Percentiles rank a stretch among this genome's conserved stretches.
These are phyloP conservation scores for Deakozyma indianensis DNA, from an alignment of 805 yeast species.

Conservation along the genomic window DNA sequence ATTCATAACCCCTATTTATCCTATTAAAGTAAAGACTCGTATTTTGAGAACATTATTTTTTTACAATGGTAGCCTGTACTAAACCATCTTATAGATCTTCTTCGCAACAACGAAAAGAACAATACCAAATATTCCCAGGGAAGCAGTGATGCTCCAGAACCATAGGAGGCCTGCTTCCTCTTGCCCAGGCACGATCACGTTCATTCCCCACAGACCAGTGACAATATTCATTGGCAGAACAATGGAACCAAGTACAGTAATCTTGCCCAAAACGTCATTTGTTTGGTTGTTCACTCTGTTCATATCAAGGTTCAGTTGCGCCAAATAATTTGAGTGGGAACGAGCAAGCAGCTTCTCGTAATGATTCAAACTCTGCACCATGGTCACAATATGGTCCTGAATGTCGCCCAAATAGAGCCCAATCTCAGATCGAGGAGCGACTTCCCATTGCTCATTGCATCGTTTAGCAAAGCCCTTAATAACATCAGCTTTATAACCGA, in stretches of 20 bases:
- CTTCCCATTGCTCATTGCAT: conserved; percentile 73
- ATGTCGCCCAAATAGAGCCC: conserved; percentile 94
- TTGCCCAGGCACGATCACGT: conserved; percentile 93
- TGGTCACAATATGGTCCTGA: conserved; percentile 93
- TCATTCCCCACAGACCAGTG: conserved; percentile 99
- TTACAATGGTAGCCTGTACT: too few relatives aligned
- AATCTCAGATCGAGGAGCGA: conserved; percentile 70
- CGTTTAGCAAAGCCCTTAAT: conserved; percentile 89
- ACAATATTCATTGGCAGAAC: conserved; percentile 90
- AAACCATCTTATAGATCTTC: neutral
- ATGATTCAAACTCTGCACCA: conserved; percentile 91
- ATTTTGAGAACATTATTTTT: too few relatives aligned
- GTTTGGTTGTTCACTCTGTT: conserved; percentile 92
- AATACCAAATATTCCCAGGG: conserved; percentile 19
- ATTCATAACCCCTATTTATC: neutral
- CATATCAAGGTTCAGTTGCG: conserved; percentile 96
- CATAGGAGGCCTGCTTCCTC: conserved; percentile 42
- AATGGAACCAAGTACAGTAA: conserved; percentile 86
- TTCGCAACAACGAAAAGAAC: conserved; percentile 10
- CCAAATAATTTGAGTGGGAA: conserved; percentile 90
- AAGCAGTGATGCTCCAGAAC: conserved; percentile 34
- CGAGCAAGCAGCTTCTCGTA: conserved; percentile 88
- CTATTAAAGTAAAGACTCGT: too few relatives aligned
- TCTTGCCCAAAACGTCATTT: conserved; percentile 89
- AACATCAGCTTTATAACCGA: conserved; percentile 95